These are phyloP conservation scores for Mycena rosella DNA, from an alignment of 768 basidiomycete species.

Conservation along the genomic window DNA sequence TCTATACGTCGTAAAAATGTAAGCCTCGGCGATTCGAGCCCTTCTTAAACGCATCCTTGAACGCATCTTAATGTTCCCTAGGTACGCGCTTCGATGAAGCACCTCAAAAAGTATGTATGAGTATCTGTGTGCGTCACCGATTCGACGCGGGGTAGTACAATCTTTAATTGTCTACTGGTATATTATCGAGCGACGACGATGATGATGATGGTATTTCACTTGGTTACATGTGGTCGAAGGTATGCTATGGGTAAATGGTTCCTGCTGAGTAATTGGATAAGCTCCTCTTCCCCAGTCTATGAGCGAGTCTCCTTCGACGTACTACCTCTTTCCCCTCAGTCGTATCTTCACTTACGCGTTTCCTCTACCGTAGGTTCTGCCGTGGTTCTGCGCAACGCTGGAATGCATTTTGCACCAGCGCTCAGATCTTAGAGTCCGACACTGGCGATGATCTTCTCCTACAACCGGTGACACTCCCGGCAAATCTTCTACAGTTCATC, in stretches of 20 bases:
- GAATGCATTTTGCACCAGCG: slow-evolving; percentile 4
- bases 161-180: too few relatives aligned
- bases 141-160: too few relatives aligned
- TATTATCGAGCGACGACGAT: too few relatives aligned
- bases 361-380: slow-evolving; percentile 14
- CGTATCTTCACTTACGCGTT: slow-evolving; percentile 9
- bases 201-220: too few relatives aligned
- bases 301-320: slow-evolving; percentile 5
- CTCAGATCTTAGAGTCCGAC: not conserved
- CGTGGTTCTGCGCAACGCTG: slow-evolving; percentile 4
- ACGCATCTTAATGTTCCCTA: slow-evolving; percentile 13
- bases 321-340: not conserved
- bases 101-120: not conserved
- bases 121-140: too few relatives aligned
- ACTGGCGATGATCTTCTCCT: not conserved
- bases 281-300: not conserved
- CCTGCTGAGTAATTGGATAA: too few relatives aligned
- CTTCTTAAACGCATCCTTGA: not conserved
- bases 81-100: slow-evolving; percentile 41
- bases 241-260: too few relatives aligned
- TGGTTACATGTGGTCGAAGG: too few relatives aligned
- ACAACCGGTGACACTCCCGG: slow-evolving; percentile 1
- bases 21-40: slow-evolving; percentile 39
- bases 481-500: not conserved
- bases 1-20: slow-evolving; percentile 91